Percentiles rank a stretch among this genome's conserved stretches.
These are phyloP conservation scores for Termitomyces sp. DNA, from an alignment of 1,284 basidiomycete species.

Conservation along the genomic window DNA sequence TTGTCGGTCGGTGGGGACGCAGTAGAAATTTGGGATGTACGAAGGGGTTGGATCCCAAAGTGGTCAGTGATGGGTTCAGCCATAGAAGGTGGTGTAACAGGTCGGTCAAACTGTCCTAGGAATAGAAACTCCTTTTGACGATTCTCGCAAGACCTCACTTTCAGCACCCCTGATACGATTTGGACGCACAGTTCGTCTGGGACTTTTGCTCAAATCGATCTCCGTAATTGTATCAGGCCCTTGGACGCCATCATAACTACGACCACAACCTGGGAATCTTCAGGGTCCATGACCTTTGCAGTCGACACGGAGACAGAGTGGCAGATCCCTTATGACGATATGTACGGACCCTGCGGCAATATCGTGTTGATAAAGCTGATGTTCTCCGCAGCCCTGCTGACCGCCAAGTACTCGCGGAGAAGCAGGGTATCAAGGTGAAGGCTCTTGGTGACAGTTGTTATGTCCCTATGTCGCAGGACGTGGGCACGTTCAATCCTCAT, in stretches of 20 bases:
- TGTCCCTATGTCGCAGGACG: conserved; percentile 45
- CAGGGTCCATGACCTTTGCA: conserved; percentile 69
- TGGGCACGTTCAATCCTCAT: conserved; percentile 45
- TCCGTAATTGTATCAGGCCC: conserved; percentile 58
- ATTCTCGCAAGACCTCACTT: conserved; percentile 51
- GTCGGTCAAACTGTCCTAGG: conserved; percentile 32
- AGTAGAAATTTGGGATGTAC: conserved; percentile 86
- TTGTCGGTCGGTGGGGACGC: conserved; percentile 41
- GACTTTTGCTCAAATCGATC: conserved; percentile 74
- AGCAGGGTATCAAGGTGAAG: conserved; percentile 40
- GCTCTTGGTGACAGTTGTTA: conserved; percentile 44
- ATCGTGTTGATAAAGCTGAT: not conserved
- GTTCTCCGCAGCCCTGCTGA: conserved; percentile 44
- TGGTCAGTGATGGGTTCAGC: conserved; percentile 66
- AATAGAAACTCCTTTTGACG: conserved; percentile 4
- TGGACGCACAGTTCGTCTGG: conserved; percentile 78
- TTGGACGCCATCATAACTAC: conserved; percentile 68
- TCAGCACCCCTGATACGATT: conserved; percentile 68
- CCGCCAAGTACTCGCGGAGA: conserved; percentile 32
- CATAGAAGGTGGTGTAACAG: conserved; percentile 65
- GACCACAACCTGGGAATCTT: conserved; percentile 64
- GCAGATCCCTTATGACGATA: conserved; percentile 82
- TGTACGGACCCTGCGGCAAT: conserved; percentile 43
- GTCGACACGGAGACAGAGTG: conserved; percentile 52
- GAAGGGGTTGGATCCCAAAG: conserved; percentile 77